Evolutionary conservation across 805 yeast genomes (phyloP), one percentile per base, ranked within the genome.

Genomic region (Brettanomyces anomalus): DNA sequence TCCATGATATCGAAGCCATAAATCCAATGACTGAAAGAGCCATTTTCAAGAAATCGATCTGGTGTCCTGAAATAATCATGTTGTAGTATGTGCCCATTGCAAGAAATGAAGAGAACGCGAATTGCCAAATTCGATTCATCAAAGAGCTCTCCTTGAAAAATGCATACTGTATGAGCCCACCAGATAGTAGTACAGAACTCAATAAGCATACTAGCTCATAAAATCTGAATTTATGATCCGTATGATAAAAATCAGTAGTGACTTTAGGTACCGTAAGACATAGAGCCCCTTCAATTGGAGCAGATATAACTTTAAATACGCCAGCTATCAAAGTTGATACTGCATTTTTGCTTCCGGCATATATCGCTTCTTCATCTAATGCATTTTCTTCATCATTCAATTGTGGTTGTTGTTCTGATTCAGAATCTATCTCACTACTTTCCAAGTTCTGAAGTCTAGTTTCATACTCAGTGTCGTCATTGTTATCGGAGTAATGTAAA

Each of bases 1-100:
- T 81, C 76, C 87, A 79, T 1, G 77, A 56, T 3, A 90, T 66
- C 1, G 94, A 73, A 5, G 77, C 60, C 0, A 72, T 43, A 55
- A 90, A 90, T 0, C 96, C 96, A 3, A 70, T 17, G 0, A 69
- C 37, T 0, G 85, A 62, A 11, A 59, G 41, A n/a, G 38, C 6
- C 16, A 58, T 42, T 41, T 58, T 58, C 19, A 54, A 24, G 2
- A 49, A 5, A 17, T 53, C 43, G 2, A 57, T 49, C 15, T 57
- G 61, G 8, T 37, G 34, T 5, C 43, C 30, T 3, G 54, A 46
- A 19, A 46, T 38, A 8, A 49, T 42, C 24, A 60, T 36, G 34
- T 47, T 52, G 18, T 49, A 40, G 33, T 57, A 57, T 6, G 52
- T 37, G 15, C 48, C 19, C 14, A 20, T 10, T 4, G 45, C 40